Evolutionary conservation across 768 basidiomycete genomes (phyloP), one percentile per base, ranked within the genome.

Genomic region (Termitomyces sp.): DNA sequence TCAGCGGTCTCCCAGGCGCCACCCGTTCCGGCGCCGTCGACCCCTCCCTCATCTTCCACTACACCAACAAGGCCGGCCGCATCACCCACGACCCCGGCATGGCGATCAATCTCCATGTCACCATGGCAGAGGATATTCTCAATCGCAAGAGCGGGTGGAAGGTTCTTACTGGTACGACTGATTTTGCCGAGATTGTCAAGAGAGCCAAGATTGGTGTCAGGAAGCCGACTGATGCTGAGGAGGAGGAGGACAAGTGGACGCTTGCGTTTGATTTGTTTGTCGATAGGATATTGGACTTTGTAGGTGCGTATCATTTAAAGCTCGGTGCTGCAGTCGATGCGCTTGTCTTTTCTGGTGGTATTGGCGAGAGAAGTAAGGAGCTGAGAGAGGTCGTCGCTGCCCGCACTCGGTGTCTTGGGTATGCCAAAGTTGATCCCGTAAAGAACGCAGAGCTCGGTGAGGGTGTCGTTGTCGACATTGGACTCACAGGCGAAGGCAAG

Each of bases 11-110:
- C 0, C 92, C 93, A 4, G 93, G 94, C 15, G 92, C 90, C 2
- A 95, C 93, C 1, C 85, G 94, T 47, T 81, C 85, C 14, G 93
- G 94, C 9, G 77, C 80, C 2, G 75, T 95, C 64, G 94, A 97
- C 68, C 90, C 93, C 14, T 85, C 84, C 41, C 79, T 94, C 49
- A 86, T 96, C 59, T 95, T 96, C 72, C 93, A 96, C 65, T 86
- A 87, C 66, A 82, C 81, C 44, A 78, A 78, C 57, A 73, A 74
- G 50, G 76, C 76, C 0, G 77, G 75, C 10, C 68, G 69, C 22
- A 81, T 88, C 67, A 75, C 79, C 55, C 81, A 85, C 63, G 79
- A 81, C 54, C 73, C 79, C 30, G 72, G 63, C 41, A 60, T 73
- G 53, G 72, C 74, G 5, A 68, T 71, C 14, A 65, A 80, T 57